These are phyloP conservation scores for Lepidium africanum DNA, from an alignment of 345 rosid genomes.

Conservation along the genomic window DNA sequence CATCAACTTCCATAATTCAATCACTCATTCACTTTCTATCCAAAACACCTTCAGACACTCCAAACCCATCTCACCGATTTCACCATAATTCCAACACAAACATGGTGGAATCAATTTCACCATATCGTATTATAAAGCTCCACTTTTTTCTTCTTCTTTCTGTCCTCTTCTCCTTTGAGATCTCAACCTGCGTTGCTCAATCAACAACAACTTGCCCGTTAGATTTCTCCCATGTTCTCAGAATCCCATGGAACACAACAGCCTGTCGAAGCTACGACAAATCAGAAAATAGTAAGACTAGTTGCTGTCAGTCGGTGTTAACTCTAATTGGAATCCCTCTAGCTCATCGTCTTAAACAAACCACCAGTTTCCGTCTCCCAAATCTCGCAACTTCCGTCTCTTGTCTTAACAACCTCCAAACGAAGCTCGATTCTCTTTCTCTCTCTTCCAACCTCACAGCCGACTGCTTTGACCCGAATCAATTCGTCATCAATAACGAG, in stretches of 20 bases:
- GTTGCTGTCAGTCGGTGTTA: constrained; percentile 48
- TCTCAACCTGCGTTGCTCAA: constrained; percentile 4
- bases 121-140: not conserved
- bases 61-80: not conserved
- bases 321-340: constrained; percentile 54
- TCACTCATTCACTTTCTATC: constrained; percentile 4
- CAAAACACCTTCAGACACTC: not conserved
- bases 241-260: constrained; percentile 64
- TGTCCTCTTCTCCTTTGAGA: not conserved
- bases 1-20: constrained; percentile 5
- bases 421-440: constrained; percentile 43
- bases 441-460: constrained; percentile 42
- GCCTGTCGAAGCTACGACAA: constrained; percentile 31
- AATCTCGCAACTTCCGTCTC: constrained; percentile 43
- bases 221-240: constrained; percentile 49
- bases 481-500: constrained; percentile 37
- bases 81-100: not conserved
- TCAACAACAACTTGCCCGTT: constrained; percentile 48
- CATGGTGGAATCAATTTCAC: constrained; percentile 9
- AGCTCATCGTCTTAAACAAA: constrained; percentile 52
- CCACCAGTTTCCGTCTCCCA: constrained; percentile 53
- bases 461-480: constrained; percentile 48
- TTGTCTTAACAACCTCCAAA: constrained; percentile 55
- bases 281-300: not conserved
- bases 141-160: not conserved